Evolutionary conservation across 2,329 filamentous ascomycete species (phyloP).

Genomic region (Aspergillus cejpii): DNA sequence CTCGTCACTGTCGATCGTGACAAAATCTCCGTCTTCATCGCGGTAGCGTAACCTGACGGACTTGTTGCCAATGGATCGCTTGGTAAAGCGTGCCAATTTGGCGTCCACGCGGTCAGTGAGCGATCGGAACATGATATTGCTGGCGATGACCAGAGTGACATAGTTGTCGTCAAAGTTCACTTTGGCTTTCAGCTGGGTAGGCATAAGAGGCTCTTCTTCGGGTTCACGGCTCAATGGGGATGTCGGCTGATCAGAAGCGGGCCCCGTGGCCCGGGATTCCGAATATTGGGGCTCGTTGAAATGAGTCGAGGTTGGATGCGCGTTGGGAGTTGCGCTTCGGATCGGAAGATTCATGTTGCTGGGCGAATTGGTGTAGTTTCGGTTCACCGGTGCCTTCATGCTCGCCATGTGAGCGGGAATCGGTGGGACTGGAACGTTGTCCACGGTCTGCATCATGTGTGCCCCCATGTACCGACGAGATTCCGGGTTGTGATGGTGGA

Average conservation of each 20-base stretch:
- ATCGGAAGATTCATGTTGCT: slow-evolving; percentile 57
- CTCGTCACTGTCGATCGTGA: slow-evolving; percentile 91
- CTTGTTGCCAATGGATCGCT: slow-evolving; percentile 72
- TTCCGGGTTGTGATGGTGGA: slow-evolving; percentile 60
- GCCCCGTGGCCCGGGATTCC: slow-evolving; percentile 24
- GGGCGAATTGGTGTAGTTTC: slow-evolving; percentile 78
- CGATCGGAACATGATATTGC: slow-evolving; percentile 89
- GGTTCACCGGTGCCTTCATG: slow-evolving; percentile 55
- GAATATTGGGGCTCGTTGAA: slow-evolving; percentile 39
- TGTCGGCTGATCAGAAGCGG: slow-evolving; percentile 27
- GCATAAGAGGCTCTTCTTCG: slow-evolving; percentile 44
- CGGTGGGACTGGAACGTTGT: slow-evolving; percentile 64
- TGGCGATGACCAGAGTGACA: slow-evolving; percentile 90
- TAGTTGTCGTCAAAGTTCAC: slow-evolving; percentile 90
- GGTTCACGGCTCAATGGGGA: slow-evolving; percentile 32
- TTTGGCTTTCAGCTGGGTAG: slow-evolving; percentile 87
- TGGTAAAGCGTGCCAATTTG: slow-evolving; percentile 81
- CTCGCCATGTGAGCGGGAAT: slow-evolving; percentile 65
- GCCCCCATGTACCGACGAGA: slow-evolving; percentile 47
- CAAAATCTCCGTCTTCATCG: slow-evolving; percentile 86
- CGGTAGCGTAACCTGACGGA: slow-evolving; percentile 82
- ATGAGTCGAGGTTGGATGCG: slow-evolving; percentile 46
- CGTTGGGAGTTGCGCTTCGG: slow-evolving; percentile 65
- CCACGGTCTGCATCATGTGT: slow-evolving; percentile 49
- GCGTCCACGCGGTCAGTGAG: slow-evolving; percentile 93